phyloP scores from a whole-genome alignment of 148 eudicot genomes.

The Amaranthus cruentus region DNA sequence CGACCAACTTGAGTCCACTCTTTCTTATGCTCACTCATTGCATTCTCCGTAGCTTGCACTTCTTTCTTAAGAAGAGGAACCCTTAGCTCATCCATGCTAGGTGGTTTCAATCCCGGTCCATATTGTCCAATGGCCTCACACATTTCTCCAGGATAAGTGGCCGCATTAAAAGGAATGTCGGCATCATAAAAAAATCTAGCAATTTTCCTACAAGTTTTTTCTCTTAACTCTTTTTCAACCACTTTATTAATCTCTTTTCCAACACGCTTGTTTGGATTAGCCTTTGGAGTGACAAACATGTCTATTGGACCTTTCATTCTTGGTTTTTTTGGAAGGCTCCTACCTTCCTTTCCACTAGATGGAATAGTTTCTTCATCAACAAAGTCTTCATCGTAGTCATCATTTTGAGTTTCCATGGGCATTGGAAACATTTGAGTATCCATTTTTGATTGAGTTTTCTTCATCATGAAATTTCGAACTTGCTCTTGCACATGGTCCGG shows the following conservation, averaged over 20 bases:
- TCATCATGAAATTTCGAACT: neutral
- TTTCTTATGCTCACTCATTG: neutral
- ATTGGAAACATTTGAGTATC: neutral
- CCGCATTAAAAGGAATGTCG: no score
- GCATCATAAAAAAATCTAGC: neutral
- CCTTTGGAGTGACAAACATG: neutral
- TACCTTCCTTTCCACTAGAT: neutral
- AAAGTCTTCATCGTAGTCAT: neutral
- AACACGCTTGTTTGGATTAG: neutral
- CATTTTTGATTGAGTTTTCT: neutral
- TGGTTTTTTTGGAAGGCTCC: neutral
- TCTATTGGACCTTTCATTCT: neutral
- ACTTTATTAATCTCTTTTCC: neutral
- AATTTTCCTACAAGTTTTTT: slow-evolving; percentile 1
- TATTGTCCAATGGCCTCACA: no score
- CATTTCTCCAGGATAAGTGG: no score
- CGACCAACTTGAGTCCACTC: no score
- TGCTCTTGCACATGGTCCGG: neutral
- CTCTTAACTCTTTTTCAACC: neutral
- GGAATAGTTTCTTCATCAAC: neutral
- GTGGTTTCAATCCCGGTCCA: no score
- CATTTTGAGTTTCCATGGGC: neutral
- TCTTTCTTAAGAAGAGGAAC: no score
- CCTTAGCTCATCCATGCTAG: no score
- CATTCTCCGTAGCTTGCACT: no score